phyloP scores from a whole-genome alignment of 768 basidiomycete genomes.

The Rhizopogon vesiculosus region DNA sequence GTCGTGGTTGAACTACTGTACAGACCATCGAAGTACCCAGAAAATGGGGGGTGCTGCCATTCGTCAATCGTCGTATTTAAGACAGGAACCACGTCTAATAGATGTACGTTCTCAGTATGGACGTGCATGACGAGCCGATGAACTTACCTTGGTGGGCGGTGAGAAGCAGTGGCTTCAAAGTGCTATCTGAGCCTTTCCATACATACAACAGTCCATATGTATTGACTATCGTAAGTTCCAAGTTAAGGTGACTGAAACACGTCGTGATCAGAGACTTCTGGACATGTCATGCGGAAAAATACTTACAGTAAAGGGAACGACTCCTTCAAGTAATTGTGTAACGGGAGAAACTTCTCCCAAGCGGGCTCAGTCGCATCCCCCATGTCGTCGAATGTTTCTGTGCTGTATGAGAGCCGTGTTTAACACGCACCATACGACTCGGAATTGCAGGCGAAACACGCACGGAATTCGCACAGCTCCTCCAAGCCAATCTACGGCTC shows the following conservation, averaged over 20 bases:
- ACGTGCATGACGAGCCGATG: background rate
- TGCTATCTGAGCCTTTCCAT: constrained; percentile 60
- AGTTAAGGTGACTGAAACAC: constrained; percentile 42
- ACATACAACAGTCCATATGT: constrained; percentile 71
- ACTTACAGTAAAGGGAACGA: constrained; percentile 62
- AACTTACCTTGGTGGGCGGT: constrained; percentile 56
- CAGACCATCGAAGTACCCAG: constrained; percentile 50
- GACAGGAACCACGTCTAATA: constrained; percentile 58
- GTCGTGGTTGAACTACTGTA: background rate
- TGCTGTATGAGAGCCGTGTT: constrained; percentile 27
- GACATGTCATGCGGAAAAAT: background rate
- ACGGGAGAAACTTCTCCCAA: constrained; percentile 50
- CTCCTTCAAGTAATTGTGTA: constrained; percentile 50
- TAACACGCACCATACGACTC: background rate
- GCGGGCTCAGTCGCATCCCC: constrained; percentile 40
- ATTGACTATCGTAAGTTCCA: constrained; percentile 47
- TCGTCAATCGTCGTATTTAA: constrained; percentile 42
- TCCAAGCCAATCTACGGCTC: constrained; percentile 32
- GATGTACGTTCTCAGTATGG: background rate
- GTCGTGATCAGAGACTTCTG: background rate
- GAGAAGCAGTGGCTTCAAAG: constrained; percentile 58
- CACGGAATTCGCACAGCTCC: constrained; percentile 39
- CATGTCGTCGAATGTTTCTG: constrained; percentile 49
- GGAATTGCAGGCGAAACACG: constrained; percentile 9
- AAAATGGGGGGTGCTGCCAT: constrained; percentile 57